Evolutionary conservation across 139 green algal species (phyloP), one percentile per base, ranked within the genome.

Genomic region (Tetraselmis striata): DNA sequence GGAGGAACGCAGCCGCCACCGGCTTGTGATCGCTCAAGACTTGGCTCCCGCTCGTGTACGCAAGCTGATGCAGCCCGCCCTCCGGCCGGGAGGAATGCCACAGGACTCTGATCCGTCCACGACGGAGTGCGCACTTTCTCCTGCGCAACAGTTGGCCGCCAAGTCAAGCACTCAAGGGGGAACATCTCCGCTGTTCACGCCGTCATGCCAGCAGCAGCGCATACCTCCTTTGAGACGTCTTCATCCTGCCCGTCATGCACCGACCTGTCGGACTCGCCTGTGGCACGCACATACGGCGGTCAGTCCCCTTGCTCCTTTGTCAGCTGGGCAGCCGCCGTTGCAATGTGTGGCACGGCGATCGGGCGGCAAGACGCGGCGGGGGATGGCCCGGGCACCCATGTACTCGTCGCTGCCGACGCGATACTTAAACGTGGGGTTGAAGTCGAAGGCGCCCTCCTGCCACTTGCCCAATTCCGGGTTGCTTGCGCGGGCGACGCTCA

Each of bases 31-130:
- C 93, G n/a, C 83, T 90, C 29, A 83, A 32, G 25, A 81, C 83
- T 0, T 93, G 18, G 80, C 92, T 82, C 0, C 82, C 85, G 0
- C 87, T 82, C 28, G 28, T 79, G 80, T 96, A 94, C n/a, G 84
- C 80, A 59, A 92, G 84, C 84, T 95, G 92, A 29, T 90, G 80
- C 31, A 93, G 78, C 1, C 26, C 31, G 5, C 29, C 58, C 1
- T 1, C 22, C 31, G 75, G 27, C 29, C 75, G 30, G 22, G 59
- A n/a, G n/a, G n/a, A 82, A n/a, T 85, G 84, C 85, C 85, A 96
- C 79, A 97, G 87, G 23, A 97, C 82, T 1, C n/a, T 93, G 85
- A 89, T 97, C 94, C 75, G 90, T 94, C 92, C 92, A 97, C 0
- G 93, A 92, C 23, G 93, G 93, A 0, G 90, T 92, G 76, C 93